These are phyloP conservation scores for Botrytis tulipae DNA, from an alignment of 2,329 filamentous ascomycete genomes.

Conservation along the genomic window DNA sequence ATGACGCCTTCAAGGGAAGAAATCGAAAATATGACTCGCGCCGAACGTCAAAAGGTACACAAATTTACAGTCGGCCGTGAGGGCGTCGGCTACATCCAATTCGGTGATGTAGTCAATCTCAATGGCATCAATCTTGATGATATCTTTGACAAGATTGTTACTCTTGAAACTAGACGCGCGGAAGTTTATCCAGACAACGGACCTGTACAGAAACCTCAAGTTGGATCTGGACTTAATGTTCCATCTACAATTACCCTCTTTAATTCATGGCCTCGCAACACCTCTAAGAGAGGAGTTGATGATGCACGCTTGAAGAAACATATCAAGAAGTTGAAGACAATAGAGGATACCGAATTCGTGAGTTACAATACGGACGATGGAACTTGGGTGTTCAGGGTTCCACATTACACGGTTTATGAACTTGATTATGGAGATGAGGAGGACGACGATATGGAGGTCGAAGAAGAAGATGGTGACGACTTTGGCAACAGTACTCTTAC, in stretches of 20 bases:
- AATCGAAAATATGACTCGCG: constrained; percentile 74
- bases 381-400: constrained; percentile 88
- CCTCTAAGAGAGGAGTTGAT: constrained; percentile 60
- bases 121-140: constrained; percentile 75
- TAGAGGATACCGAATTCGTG: constrained; percentile 78
- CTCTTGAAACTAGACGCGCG: constrained; percentile 72
- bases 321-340: constrained; percentile 73
- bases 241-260: constrained; percentile 84
- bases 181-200: constrained; percentile 72
- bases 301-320: constrained; percentile 76
- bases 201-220: constrained; percentile 72
- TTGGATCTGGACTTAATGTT: constrained; percentile 88
- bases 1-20: constrained; percentile 75
- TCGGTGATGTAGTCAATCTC: constrained; percentile 80
- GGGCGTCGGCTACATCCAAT: constrained; percentile 77
- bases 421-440: constrained; percentile 74
- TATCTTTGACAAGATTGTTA: constrained; percentile 74
- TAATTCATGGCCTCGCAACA: constrained; percentile 85
- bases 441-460: constrained; percentile 61
- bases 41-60: constrained; percentile 71
- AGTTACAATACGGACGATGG: constrained; percentile 77
- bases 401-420: constrained; percentile 95
- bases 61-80: constrained; percentile 80
- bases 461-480: constrained; percentile 47
- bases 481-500: constrained; percentile 51